Conservation (phyloP, 1,139 yeast genomes). For the Tardiomyces digboiensis region DNA sequence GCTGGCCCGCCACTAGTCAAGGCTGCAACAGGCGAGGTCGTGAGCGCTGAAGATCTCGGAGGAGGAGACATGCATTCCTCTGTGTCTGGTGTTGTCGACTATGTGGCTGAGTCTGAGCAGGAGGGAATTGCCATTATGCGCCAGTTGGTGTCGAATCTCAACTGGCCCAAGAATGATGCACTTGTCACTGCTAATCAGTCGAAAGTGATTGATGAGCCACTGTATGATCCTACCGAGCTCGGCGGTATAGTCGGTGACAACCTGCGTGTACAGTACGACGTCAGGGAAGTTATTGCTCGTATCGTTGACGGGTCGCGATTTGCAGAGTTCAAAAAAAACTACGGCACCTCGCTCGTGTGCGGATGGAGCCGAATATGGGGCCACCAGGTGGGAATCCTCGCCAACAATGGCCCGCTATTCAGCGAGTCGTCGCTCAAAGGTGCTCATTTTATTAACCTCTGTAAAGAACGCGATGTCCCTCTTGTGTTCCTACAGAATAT, state of each 20-base stretch:
- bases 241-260: slow-evolving; percentile 27
- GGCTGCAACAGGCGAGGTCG: slow-evolving; percentile 29
- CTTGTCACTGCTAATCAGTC: neutral
- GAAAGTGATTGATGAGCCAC: slow-evolving; percentile 19
- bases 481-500: slow-evolving; percentile 27
- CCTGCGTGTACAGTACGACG: slow-evolving; percentile 25
- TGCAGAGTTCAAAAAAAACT: slow-evolving; percentile 24
- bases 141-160: slow-evolving; percentile 22
- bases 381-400: slow-evolving; percentile 26
- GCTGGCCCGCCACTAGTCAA: slow-evolving; percentile 30
- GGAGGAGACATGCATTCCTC: slow-evolving; percentile 29
- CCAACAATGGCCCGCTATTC: slow-evolving; percentile 28
- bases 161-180: slow-evolving; percentile 11
- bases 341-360: slow-evolving; percentile 25
- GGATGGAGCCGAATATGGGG: slow-evolving; percentile 26
- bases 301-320: slow-evolving; percentile 27
- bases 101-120: slow-evolving; percentile 25
- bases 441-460: slow-evolving; percentile 27
- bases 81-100: slow-evolving; percentile 27
- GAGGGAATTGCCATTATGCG: slow-evolving; percentile 26
- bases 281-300: slow-evolving; percentile 26
- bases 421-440: slow-evolving; percentile 27
- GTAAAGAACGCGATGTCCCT: slow-evolving; percentile 27
- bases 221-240: slow-evolving; percentile 23
- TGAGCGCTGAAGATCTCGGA: slow-evolving; percentile 27